Evolutionary conservation across 2,329 filamentous ascomycete species (phyloP), one percentile per base, ranked within the genome.

Genomic region (Colletotrichum tamarilloi): DNA sequence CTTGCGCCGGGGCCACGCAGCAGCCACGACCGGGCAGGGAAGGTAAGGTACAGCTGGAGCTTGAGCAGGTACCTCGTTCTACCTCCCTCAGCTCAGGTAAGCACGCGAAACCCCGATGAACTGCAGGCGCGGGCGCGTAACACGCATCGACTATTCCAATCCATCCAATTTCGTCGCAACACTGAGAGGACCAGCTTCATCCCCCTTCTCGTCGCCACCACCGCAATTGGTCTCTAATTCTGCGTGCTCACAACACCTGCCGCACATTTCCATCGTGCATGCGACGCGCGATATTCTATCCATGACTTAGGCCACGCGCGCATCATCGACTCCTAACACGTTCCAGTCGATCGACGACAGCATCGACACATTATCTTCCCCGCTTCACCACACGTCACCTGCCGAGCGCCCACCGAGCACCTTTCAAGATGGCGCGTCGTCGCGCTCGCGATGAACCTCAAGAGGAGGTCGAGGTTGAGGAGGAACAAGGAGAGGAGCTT

Each of bases 401-500:
- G 58, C 53, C 68, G 72, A 59, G 63, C 72, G 72, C 52, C 68
- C 57, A 35, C 53, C 65, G 38, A 38, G 59, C 28, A 68, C 55
- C 53, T 57, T 59, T 19, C 32, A 72, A 46, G 28, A 74, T 74
- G 72, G 72, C 72, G 72, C 72, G 68, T 72, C 68, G 72, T 59
- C 72, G 72, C 72, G 42, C 68, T 74, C 72, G 72, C 72, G 68
- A 42, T 63, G 68, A 74, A 58, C 68, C 68, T 52, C 62, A 74
- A 30, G 72, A 72, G 57, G 72, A 75, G 26, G 76, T 75, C 16
- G 75, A 75, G 26, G 76, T 75, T 14, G 75, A 75, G 19, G 74
- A 72, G 55, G 74, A 74, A 14, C 69, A 74, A 32, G 72, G 74
- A 52, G 74, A 77, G 30, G 72, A 75, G 65, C 79, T 81, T 22